phyloP scores from a whole-genome alignment of 768 basidiomycete genomes.

The Boletus sensibilis region DNA sequence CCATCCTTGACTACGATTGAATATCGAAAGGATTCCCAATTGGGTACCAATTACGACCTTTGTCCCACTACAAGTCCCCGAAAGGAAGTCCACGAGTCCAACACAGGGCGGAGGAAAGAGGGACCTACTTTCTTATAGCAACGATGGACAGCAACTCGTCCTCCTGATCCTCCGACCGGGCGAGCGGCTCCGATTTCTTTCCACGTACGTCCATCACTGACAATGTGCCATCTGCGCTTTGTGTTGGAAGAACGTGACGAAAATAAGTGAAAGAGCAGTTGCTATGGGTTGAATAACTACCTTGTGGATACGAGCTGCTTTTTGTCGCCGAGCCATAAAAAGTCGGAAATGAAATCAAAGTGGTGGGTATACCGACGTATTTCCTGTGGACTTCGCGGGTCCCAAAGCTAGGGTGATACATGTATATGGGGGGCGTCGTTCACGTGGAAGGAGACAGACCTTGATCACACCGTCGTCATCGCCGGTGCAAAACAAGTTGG shows the following conservation, averaged over 20 bases:
- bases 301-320: slow-evolving; percentile 86
- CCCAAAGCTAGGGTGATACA: slow-evolving; percentile 70
- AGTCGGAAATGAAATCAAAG: slow-evolving; percentile 93
- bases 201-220: slow-evolving; percentile 91
- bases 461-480: slow-evolving; percentile 96
- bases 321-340: slow-evolving; percentile 81
- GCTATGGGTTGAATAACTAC: slow-evolving; percentile 38
- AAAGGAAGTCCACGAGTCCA: not conserved
- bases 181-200: slow-evolving; percentile 71
- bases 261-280: not conserved
- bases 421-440: not conserved
- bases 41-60: slow-evolving; percentile 91
- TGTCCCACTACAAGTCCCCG: slow-evolving; percentile 45
- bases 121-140: slow-evolving; percentile 72
- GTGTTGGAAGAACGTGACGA: not conserved
- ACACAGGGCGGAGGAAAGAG: not conserved
- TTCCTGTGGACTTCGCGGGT: slow-evolving; percentile 66
- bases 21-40: slow-evolving; percentile 84
- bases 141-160: slow-evolving; percentile 88
- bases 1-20: slow-evolving; percentile 86
- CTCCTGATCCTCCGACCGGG: slow-evolving; percentile 93
- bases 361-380: slow-evolving; percentile 78
- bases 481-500: slow-evolving; percentile 77
- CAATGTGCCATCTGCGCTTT: slow-evolving; percentile 88
- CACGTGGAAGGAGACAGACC: slow-evolving; percentile 40